Evolutionary conservation across 306 rosid genomes (phyloP).

Genomic region (Cicer chorassanicum): DNA sequence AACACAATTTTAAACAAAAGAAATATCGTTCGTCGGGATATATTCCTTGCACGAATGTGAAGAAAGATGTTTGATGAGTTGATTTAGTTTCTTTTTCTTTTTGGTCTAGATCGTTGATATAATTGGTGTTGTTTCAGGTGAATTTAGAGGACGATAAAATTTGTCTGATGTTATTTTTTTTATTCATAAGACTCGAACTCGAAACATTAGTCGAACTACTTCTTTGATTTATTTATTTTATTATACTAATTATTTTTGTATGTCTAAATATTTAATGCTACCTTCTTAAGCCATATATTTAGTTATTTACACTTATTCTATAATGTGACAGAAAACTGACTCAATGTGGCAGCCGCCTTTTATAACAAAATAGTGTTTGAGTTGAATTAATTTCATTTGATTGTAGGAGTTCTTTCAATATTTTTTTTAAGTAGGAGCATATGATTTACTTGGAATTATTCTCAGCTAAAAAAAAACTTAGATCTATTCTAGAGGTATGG

Average conservation of each 20-base stretch:
- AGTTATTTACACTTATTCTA: not conserved
- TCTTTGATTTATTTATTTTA: constrained; percentile 43
- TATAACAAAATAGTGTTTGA: no score
- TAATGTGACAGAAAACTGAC: not conserved
- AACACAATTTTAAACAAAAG: constrained; percentile 46
- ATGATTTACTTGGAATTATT: no score
- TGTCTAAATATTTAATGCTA: not conserved
- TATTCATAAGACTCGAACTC: not conserved
- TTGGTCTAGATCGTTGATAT: not conserved
- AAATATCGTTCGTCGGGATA: constrained; percentile 45
- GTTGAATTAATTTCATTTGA: no score
- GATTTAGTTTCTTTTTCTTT: not conserved
- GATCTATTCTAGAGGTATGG: no score
- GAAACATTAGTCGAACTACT: constrained; percentile 6
- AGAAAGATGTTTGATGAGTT: constrained; percentile 36
- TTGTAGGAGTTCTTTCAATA: no score
- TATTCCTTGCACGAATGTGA: constrained; percentile 48
- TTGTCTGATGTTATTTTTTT: not conserved
- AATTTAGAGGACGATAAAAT: not conserved
- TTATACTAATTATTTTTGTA: not conserved
- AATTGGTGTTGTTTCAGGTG: not conserved
- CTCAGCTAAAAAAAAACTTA: no score
- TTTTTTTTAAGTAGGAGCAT: no score
- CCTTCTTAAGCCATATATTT: constrained; percentile 14
- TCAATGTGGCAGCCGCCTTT: no score